Conservation (phyloP, 768 basidiomycete genomes). For the Gloeostereum incarnatum region DNA sequence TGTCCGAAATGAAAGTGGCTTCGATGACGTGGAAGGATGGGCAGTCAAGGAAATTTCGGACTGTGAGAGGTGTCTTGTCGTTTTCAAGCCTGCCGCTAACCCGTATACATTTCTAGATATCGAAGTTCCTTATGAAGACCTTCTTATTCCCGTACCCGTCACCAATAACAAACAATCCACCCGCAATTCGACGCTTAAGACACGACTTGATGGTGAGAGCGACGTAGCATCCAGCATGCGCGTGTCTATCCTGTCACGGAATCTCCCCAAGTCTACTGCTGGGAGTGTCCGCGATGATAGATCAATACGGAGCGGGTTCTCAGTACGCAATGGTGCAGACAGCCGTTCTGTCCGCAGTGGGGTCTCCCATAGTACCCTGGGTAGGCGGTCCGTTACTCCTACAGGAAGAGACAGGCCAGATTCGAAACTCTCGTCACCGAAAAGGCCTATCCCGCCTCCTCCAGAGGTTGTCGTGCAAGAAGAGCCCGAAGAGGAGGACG, state of each 20-base stretch:
- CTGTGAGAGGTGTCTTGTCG: constrained; percentile 32
- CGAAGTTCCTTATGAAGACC: constrained; percentile 71
- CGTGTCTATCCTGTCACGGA: constrained; percentile 22
- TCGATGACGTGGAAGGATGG: constrained; percentile 80
- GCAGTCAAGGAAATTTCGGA: constrained; percentile 81
- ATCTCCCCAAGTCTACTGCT: constrained; percentile 18
- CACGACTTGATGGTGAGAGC: neutral
- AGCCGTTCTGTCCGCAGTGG: no score
- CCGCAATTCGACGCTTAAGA: neutral
- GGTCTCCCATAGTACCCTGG: no score
- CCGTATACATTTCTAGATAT: constrained; percentile 40
- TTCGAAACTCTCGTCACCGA: constrained; percentile 39
- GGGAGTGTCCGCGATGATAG: no score
- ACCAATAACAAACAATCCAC: neutral
- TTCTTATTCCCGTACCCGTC: constrained; percentile 38
- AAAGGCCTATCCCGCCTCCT: neutral
- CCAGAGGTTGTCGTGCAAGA: neutral
- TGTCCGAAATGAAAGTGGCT: constrained; percentile 70
- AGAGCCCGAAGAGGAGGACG: constrained; percentile 7
- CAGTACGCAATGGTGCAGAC: constrained; percentile 37
- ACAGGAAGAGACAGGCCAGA: constrained; percentile 44
- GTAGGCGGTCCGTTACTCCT: constrained; percentile 24
- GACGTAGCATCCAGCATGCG: constrained; percentile 1
- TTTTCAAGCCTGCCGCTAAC: constrained; percentile 4
- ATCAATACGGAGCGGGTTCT: constrained; percentile 19